phyloP scores from a whole-genome alignment of 2,329 filamentous ascomycete genomes.

The Calonectria pteridis region DNA sequence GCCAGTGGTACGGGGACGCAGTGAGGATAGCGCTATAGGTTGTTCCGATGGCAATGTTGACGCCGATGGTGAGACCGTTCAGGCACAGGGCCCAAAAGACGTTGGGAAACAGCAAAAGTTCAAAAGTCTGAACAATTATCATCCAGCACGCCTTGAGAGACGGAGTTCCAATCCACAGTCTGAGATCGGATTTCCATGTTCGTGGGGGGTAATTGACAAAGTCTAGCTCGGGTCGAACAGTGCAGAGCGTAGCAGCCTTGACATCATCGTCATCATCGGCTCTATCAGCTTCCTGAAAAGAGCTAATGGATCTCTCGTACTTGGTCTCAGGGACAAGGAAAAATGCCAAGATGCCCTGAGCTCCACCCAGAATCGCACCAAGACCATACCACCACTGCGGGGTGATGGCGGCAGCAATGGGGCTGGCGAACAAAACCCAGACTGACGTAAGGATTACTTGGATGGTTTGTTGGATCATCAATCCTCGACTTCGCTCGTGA shows the following conservation, averaged over 20 bases:
- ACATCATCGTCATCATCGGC: background rate
- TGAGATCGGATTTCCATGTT: conserved; percentile 37
- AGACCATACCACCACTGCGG: conserved; percentile 27
- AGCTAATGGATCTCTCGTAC: conserved; percentile 10
- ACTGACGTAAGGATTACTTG: conserved; percentile 34
- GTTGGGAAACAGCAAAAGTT: conserved; percentile 38
- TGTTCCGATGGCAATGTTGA: conserved; percentile 41
- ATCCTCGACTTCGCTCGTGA: conserved; percentile 33
- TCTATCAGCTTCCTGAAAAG: conserved; percentile 3
- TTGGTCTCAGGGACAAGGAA: conserved; percentile 24
- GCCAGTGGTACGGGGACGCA: conserved; percentile 36
- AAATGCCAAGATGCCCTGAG: conserved; percentile 19
- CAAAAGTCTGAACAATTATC: conserved; percentile 33
- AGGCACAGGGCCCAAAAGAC: conserved; percentile 37
- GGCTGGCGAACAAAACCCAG: conserved; percentile 24
- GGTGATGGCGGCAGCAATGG: conserved; percentile 25
- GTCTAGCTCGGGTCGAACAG: conserved; percentile 33
- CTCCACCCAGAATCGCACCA: conserved; percentile 13
- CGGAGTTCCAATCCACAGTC: conserved; percentile 34
- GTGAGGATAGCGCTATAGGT: conserved; percentile 37
- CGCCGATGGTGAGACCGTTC: conserved; percentile 36
- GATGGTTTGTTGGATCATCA: conserved; percentile 40
- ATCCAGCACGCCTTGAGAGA: conserved; percentile 10
- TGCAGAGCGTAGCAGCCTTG: conserved; percentile 25
- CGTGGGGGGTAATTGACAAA: conserved; percentile 34